Conservation (phyloP, 1,284 basidiomycete genomes). For the Trichosporon asahii region DNA sequence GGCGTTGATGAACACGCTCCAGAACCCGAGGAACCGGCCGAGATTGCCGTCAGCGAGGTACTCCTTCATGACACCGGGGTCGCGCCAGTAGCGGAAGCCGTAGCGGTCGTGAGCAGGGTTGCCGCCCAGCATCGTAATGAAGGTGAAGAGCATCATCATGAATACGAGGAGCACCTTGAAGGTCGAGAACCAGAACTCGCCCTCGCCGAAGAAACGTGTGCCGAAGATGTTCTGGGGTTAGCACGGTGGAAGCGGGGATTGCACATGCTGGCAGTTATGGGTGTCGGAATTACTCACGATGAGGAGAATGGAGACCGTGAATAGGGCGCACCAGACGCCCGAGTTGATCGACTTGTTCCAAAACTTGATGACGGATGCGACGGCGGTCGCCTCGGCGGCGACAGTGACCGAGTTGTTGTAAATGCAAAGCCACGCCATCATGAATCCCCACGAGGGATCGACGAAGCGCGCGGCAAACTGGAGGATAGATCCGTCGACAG, state of each 20-base stretch:
- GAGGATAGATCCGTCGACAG: constrained; percentile 23
- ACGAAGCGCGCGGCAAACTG: constrained; percentile 23
- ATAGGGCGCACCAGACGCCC: constrained; percentile 15
- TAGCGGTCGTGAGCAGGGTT: constrained; percentile 33
- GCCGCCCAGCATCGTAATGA: constrained; percentile 27
- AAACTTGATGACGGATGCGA: constrained; percentile 17
- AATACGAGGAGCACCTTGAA: constrained; percentile 24
- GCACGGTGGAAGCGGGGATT: too few relatives aligned
- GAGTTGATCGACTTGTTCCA: constrained; percentile 18
- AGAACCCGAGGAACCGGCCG: constrained; percentile 35
- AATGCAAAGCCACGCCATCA: constrained; percentile 21
- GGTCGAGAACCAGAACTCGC: constrained; percentile 24
- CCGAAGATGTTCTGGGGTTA: constrained; percentile 21
- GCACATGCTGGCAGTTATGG: too few relatives aligned
- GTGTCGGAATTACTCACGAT: background rate
- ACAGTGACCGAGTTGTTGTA: constrained; percentile 21
- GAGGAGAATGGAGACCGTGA: constrained; percentile 10
- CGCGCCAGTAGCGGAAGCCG: constrained; percentile 36
- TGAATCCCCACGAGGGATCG: constrained; percentile 18
- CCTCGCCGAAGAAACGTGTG: constrained; percentile 20
- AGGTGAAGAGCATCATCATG: constrained; percentile 13
- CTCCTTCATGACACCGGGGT: constrained; percentile 31
- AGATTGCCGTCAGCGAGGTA: constrained; percentile 17
- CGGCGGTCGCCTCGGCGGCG: constrained; percentile 16
- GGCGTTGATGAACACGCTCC: constrained; percentile 31